Base-by-base conservation (phyloP, 139 green algal genomes). In the Closterium sp. region DNA sequence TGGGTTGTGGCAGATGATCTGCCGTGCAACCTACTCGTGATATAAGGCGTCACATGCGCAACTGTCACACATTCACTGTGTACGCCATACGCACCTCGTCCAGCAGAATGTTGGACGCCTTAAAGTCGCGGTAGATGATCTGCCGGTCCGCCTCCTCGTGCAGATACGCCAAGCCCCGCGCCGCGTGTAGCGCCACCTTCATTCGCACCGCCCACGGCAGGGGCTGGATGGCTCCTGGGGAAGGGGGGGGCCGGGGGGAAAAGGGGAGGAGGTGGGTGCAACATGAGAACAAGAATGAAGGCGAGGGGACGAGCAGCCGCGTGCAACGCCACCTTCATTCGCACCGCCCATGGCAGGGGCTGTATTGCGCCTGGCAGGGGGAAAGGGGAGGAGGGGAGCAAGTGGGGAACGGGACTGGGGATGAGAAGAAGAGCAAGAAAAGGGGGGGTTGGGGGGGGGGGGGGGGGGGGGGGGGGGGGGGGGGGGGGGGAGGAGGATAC, bases 51-150 rank as follows among this genome's bases (percentile, higher is more conserved):
- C n/a, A n/a, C n/a, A n/a, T n/a, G n/a, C n/a, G n/a, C n/a, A n/a
- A n/a, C n/a, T n/a, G n/a, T n/a, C n/a, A n/a, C n/a, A n/a, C n/a
- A n/a, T n/a, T n/a, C n/a, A n/a, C n/a, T n/a, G n/a, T n/a, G n/a
- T n/a, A n/a, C n/a, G n/a, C n/a, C n/a, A n/a, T 1, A 70, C 87
- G 13, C 24, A 91, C 89, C 30, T 88, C 13, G 50, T 92, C 94
- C 70, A 97, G 88, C 32, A 96, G 88, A 21, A 97, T 95, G 89
- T 97, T 96, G 70, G 87, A 89, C 4, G 95, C 91, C 70, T 96
- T 96, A 73, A 97, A 92, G 87, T 96, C 95, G 13, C 95, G 34
- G 87, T 97, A 96, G 27, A 96, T 87, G 92, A 96, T 45, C 94
- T 70, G 88, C 62, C 10, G 90, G 2, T 84, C 79, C 29, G 29